Base-by-base conservation (phyloP, 805 yeast genomes). In the Lipomyces spencermartinsiae region DNA sequence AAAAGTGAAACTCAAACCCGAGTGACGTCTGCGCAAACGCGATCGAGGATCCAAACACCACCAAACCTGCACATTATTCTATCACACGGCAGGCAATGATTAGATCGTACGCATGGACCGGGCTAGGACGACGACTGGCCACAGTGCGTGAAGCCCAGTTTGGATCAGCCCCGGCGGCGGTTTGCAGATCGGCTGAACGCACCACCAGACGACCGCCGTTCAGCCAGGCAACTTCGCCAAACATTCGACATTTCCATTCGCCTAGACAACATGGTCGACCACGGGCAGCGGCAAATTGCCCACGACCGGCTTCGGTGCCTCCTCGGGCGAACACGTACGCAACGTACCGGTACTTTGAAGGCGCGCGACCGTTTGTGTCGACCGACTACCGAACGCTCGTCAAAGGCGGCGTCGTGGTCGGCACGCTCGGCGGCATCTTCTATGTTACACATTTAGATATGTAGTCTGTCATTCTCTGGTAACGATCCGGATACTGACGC, bases 371-470 rank as follows among this genome's bases (percentile, higher is more conserved):
- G 49, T 43, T 43, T 43, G 49, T 43, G 22, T 16, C 49, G 6
- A n/a, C 49, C 1, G 49, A 43, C 22, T 14, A n/a, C 22, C 49
- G 49, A 6, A 43, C 49, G 10, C 9, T 31, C 22, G 16, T 43
- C 49, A 43, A n/a, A 14, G 22, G 29, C 63, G 63, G 7, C 5
- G 49, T 33, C 19, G 33, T 25, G 12, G 53, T 29, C 53, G 64
- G 64, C 12, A 43, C 49, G 8, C 8, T 43, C 16, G 64, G 64
- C n/a, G 64, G 25, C 19, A 19, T 33, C 33, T 56, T 61, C 5
- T 61, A 61, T 35, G 49, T 61, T 34, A 39, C 56, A 25, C 56
- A 53, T 22, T 25, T 53, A 12, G 56, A 49, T 49, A 49, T 19
- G 35, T 29, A 34, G 22, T 16, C 54, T 51, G n/a, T 25, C 7